Percentiles rank a stretch among this genome's conserved stretches.
Evolutionary conservation across 1,284 basidiomycete genomes (phyloP).

Genomic region (Ganoderma meredithae): DNA sequence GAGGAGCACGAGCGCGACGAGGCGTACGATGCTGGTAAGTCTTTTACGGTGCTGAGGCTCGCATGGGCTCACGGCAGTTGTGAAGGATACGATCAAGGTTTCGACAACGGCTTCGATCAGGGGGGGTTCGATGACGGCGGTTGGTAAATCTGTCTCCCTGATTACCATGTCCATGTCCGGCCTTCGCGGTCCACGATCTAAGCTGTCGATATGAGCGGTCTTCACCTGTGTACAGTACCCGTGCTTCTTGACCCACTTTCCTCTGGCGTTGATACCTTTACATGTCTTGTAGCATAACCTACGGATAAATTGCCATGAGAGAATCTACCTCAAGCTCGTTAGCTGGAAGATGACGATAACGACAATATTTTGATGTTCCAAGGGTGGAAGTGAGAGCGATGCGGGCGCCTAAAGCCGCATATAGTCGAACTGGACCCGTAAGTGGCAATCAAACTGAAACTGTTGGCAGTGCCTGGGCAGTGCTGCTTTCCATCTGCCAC

Average conservation of each 20-base stretch:
- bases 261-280: neutral
- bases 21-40: conserved; percentile 50
- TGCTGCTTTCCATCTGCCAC: neutral
- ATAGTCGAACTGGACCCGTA: too few relatives aligned
- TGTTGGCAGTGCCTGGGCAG: too few relatives aligned
- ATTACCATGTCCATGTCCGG: neutral
- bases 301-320: neutral
- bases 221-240: conserved; percentile 8
- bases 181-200: conserved; percentile 5
- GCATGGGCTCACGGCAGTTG: neutral
- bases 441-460: too few relatives aligned
- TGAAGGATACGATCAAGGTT: conserved; percentile 31
- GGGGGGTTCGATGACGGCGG: conserved; percentile 22
- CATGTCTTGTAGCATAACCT: conserved; percentile 4
- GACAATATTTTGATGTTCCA: too few relatives aligned
- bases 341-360: neutral
- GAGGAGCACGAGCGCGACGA: conserved; percentile 46
- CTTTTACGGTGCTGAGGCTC: neutral
- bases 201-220: neutral
- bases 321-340: neutral
- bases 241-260: neutral
- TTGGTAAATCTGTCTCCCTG: conserved; percentile 13
- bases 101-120: conserved; percentile 27
- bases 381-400: neutral
- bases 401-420: neutral